Conservation (phyloP, 805 yeast species). For the Brettanomyces custersianus region DNA sequence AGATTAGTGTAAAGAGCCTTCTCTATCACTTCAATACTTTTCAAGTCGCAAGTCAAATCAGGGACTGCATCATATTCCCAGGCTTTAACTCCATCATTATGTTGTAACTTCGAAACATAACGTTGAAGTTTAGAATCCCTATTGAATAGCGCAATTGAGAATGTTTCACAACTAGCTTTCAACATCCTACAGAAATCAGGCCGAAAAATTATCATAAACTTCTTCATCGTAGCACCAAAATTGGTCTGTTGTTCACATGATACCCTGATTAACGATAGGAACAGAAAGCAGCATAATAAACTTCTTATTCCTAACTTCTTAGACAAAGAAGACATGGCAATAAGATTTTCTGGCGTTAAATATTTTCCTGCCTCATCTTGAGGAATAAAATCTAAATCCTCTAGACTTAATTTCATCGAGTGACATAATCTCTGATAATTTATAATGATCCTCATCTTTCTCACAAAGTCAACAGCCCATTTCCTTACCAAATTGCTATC, state of each 20-base stretch:
- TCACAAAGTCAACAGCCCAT: slow-evolving; percentile 1
- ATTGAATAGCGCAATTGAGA: neutral
- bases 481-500: neutral
- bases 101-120: neutral
- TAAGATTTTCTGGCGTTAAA: slow-evolving; percentile 1
- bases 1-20: neutral
- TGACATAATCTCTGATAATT: slow-evolving; percentile 3
- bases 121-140: neutral
- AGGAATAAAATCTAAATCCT: slow-evolving; percentile 5
- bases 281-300: slow-evolving; percentile 1
- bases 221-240: neutral
- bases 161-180: neutral
- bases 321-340: slow-evolving; percentile 1
- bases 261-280: slow-evolving; percentile 3
- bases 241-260: slow-evolving; percentile 3
- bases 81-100: neutral
- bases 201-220: slow-evolving; percentile 1
- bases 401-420: slow-evolving; percentile 4
- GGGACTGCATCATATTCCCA: neutral
- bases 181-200: neutral
- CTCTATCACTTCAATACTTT: neutral
- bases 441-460: slow-evolving; percentile 3
- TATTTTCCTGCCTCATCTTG: neutral
- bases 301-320: slow-evolving; percentile 3
- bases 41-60: neutral